phyloP scores from a whole-genome alignment of 164 flowering plant genomes.

The Kalanchoe fedtschenkoi region DNA sequence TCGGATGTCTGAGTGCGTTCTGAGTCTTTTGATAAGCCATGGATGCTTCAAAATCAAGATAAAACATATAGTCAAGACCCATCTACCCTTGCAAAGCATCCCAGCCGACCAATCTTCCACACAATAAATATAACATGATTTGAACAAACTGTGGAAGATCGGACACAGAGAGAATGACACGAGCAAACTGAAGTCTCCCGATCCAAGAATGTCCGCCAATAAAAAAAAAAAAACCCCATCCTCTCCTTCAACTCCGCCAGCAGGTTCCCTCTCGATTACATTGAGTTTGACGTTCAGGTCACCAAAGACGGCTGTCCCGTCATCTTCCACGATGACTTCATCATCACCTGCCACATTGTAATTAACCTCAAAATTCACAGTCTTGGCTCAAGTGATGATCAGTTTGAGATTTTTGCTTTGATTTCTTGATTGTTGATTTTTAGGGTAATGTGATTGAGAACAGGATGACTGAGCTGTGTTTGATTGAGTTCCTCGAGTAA shows the following conservation, averaged over 20 bases:
- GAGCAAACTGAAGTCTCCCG: constrained; percentile 27
- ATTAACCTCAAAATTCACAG: neutral
- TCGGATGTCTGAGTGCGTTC: no score
- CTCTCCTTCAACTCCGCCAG: constrained; percentile 34
- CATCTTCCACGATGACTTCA: constrained; percentile 39
- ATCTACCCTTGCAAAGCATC: no score
- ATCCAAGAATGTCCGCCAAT: constrained; percentile 25
- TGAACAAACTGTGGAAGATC: no score
- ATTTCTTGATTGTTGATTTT: constrained; percentile 4
- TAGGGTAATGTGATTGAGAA: constrained; percentile 21
- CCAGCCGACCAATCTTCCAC: no score
- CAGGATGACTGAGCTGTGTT: constrained; percentile 22
- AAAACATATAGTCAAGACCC: no score
- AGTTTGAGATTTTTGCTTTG: no score
- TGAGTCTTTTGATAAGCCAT: no score
- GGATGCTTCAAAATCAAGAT: no score
- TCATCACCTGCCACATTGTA: constrained; percentile 42
- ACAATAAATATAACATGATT: no score
- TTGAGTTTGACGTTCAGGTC: constrained; percentile 52
- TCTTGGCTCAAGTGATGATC: no score
- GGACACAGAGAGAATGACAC: constrained; percentile 42
- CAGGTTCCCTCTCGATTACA: constrained; percentile 26
- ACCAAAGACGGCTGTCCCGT: neutral
- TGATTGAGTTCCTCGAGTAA: constrained; percentile 20
- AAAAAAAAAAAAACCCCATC: constrained; percentile 40